Evolutionary conservation across 805 yeast species (phyloP), one percentile per base, ranked within the genome.

Genomic region (Metschnikowia drakensbergensis): DNA sequence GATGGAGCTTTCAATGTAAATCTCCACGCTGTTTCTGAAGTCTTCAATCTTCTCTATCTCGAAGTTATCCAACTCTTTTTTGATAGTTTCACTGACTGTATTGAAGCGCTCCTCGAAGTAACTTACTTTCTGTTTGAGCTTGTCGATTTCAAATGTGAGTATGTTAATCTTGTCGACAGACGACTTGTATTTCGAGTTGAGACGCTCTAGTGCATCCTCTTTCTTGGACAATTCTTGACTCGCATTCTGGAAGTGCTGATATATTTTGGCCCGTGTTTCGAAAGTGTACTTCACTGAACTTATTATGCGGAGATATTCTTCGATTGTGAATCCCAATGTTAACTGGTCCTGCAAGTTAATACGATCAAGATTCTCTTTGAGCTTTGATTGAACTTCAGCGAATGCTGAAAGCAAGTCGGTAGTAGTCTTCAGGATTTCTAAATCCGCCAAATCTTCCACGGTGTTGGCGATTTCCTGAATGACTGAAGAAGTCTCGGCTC

Each of bases 11-110:
- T 94, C 98, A 62, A 95, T 78, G 59, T 83, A 91, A 9, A 92
- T 84, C 66, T 94, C 99, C 45, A 92, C 87, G 53, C 90, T 80
- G 59, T 87, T 87, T 62, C 96, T 80, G 67, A 92, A 89, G 58
- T 91, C 98, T 34, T 79, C 82, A 32, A 88, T 77, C 58, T 84
- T 86, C 49, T 86, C 92, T 38, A 73, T 70, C 61, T 89, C 96
- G 62, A 91, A 88, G 32, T 66, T 71, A 13, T 71, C 76, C 27
- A 92, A 67, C 58, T 94, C 96, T 36, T 65, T 63, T 61, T 81
- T 85, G 46, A 92, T 87, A 3, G 77, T 80, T 13, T 74, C 77
- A 45, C 86, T 82, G 33, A 89, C 78, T 17, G 72, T 73, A n/a
- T 78, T 81, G 65, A 84, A 89, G 49, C 77, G 79, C 23, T 72